phyloP scores from a whole-genome alignment of 2,329 filamentous ascomycete genomes.

The Fusarium tjaetaba region DNA sequence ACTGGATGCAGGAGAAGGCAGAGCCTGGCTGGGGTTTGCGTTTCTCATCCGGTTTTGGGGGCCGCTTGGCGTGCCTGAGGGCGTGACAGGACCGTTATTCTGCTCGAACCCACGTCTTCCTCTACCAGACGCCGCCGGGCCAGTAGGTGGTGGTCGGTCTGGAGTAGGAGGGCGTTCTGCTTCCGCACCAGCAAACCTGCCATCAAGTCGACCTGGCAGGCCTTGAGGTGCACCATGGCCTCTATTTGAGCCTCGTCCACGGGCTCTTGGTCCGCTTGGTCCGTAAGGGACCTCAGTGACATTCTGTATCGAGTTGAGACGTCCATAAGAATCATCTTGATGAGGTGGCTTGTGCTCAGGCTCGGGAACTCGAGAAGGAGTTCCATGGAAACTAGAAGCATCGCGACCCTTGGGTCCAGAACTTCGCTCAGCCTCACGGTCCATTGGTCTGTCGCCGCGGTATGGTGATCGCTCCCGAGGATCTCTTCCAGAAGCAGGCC shows the following conservation, averaged over 20 bases:
- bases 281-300: conserved; percentile 63
- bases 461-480: conserved; percentile 49
- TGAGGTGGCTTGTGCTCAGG: conserved; percentile 61
- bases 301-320: conserved; percentile 64
- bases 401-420: conserved; percentile 54
- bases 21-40: conserved; percentile 44
- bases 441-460: conserved; percentile 51
- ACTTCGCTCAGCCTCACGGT: conserved; percentile 51
- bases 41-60: conserved; percentile 56
- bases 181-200: conserved; percentile 54
- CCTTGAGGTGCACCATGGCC: conserved; percentile 49
- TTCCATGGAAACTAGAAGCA: conserved; percentile 50
- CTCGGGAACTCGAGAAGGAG: conserved; percentile 53
- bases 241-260: conserved; percentile 56
- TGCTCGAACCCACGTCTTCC: conserved; percentile 57
- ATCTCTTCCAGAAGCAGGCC: conserved; percentile 44
- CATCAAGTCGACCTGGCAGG: conserved; percentile 54
- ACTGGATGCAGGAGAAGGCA: conserved; percentile 39
- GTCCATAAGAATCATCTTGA: conserved; percentile 71
- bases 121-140: conserved; percentile 62
- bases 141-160: conserved; percentile 63
- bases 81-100: conserved; percentile 45
- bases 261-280: conserved; percentile 66
- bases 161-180: conserved; percentile 56
- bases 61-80: conserved; percentile 41